Evolutionary conservation across 1,284 basidiomycete genomes (phyloP).

Genomic region (Fomitiporia mediterranea): DNA sequence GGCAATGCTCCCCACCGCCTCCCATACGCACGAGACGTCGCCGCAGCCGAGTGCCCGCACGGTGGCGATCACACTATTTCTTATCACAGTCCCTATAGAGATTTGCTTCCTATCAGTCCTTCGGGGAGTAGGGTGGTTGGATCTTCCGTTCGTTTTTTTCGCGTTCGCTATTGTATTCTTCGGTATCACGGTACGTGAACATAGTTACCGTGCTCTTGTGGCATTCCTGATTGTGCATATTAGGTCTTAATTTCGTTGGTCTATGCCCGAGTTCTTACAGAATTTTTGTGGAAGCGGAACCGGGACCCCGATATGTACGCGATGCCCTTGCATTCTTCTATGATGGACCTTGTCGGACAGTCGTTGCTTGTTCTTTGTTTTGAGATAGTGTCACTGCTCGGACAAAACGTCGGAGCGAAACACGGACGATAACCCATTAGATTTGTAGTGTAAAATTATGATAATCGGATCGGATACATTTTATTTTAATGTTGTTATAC

Average conservation of each 20-base stretch:
- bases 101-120: slow-evolving; percentile 68
- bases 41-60: slow-evolving; percentile 43
- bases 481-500: not conserved
- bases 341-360: slow-evolving; percentile 92
- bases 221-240: not conserved
- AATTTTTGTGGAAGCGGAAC: slow-evolving; percentile 76
- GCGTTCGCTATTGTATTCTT: slow-evolving; percentile 65
- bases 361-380: slow-evolving; percentile 74
- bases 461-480: too few species aligned
- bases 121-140: slow-evolving; percentile 69
- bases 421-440: slow-evolving; percentile 2
- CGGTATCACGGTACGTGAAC: slow-evolving; percentile 60
- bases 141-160: slow-evolving; percentile 63
- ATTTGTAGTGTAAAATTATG: not conserved
- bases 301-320: slow-evolving; percentile 94
- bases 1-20: slow-evolving; percentile 16
- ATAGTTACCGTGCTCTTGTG: not conserved
- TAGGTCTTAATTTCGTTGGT: slow-evolving; percentile 70
- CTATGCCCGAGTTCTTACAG: slow-evolving; percentile 66
- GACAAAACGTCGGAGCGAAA: slow-evolving; percentile 27
- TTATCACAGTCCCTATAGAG: slow-evolving; percentile 74
- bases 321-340: slow-evolving; percentile 84
- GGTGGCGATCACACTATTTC: slow-evolving; percentile 63
- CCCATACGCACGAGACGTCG: slow-evolving; percentile 16
- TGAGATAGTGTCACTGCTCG: slow-evolving; percentile 49